Evolutionary conservation across 257 asterid genomes (phyloP).

Genomic region (Capsicum pubescens): DNA sequence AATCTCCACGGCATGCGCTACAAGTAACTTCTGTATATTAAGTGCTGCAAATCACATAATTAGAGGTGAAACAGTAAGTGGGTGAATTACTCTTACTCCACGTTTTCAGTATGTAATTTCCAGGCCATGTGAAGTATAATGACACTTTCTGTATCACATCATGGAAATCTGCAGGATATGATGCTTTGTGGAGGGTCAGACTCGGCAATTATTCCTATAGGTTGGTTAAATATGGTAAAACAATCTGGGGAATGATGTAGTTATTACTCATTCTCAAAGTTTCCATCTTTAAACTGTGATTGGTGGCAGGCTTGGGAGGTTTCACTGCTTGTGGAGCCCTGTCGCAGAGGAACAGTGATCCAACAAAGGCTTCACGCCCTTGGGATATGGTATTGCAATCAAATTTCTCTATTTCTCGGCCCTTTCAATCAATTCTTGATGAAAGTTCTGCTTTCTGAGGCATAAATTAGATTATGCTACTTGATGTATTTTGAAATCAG

Average conservation of each 20-base stretch:
- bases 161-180: conserved; percentile 44
- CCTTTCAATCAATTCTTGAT: not conserved
- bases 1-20: conserved; percentile 62
- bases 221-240: conserved; percentile 26
- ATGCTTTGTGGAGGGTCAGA: conserved; percentile 65
- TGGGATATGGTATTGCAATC: conserved; percentile 48
- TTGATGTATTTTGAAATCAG: conserved; percentile 5
- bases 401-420: not conserved
- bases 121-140: conserved; percentile 8
- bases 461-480: not conserved
- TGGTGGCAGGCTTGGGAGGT: conserved; percentile 52
- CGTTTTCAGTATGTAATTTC: not conserved
- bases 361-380: conserved; percentile 54
- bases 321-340: conserved; percentile 52
- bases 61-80: conserved; percentile 56
- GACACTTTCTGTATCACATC: not conserved
- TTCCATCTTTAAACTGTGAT: not conserved
- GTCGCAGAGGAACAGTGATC: conserved; percentile 50
- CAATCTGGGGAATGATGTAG: not conserved
- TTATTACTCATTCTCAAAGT: not conserved
- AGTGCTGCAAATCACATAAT: conserved; percentile 53
- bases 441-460: conserved; percentile 9
- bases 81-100: not conserved
- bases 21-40: conserved; percentile 55
- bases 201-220: conserved; percentile 52